Evolutionary conservation across 2,329 filamentous ascomycete species (phyloP).

Genomic region (Fusarium equiseti): DNA sequence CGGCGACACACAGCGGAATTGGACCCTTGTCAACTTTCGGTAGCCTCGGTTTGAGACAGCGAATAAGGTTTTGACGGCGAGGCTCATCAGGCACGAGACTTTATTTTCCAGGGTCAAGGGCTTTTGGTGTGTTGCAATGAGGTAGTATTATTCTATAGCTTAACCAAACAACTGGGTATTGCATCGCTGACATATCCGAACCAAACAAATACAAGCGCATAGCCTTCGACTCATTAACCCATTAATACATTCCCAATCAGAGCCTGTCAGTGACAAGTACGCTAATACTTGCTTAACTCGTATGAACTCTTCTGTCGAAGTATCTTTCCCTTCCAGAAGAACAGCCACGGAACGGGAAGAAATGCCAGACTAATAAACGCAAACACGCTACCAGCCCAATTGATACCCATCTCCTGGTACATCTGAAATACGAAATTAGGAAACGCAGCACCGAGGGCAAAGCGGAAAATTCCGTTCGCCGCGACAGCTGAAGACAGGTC

Average conservation of each 20-base stretch:
- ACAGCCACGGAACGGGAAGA: neutral
- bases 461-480: slow-evolving; percentile 12
- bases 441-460: slow-evolving; percentile 4
- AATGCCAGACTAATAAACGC: slow-evolving; percentile 4
- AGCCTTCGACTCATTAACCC: neutral
- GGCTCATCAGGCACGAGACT: slow-evolving; percentile 15
- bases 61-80: slow-evolving; percentile 10
- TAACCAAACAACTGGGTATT: slow-evolving; percentile 17
- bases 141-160: neutral
- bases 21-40: neutral
- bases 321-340: slow-evolving; percentile 12
- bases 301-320: slow-evolving; percentile 4
- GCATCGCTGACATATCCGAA: neutral
- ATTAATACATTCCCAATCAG: neutral
- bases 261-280: neutral
- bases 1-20: neutral
- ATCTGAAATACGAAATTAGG: slow-evolving; percentile 1
- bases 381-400: slow-evolving; percentile 12
- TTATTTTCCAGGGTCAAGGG: neutral
- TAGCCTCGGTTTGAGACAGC: slow-evolving; percentile 10
- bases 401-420: neutral
- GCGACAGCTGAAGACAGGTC: slow-evolving; percentile 2
- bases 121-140: neutral
- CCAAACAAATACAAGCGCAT: neutral
- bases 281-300: neutral